A percentile compares a stretch with the other conserved stretches of the same genome.
Conservation (phyloP, 495 filamentous ascomycete species). For the Trichoderma gamsii region DNA sequence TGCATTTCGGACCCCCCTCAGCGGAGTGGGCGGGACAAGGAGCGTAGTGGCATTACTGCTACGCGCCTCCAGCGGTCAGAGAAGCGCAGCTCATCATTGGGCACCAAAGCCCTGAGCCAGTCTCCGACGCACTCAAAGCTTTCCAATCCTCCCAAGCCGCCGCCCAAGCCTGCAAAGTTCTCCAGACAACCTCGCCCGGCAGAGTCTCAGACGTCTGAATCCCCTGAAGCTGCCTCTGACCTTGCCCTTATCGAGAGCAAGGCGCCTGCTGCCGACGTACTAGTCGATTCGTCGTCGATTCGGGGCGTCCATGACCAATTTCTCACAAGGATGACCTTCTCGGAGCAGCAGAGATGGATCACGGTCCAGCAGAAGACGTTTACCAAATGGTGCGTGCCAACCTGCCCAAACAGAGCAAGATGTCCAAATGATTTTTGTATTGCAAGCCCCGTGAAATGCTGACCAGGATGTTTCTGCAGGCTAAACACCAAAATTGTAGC, state of each 20-base stretch:
- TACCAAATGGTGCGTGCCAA: slow-evolving; percentile 74
- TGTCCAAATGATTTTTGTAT: background rate
- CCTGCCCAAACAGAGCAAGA: background rate
- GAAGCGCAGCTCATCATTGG: slow-evolving; percentile 12
- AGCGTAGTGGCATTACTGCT: background rate
- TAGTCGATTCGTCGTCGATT: slow-evolving; percentile 3
- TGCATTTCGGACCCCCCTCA: slow-evolving; percentile 3
- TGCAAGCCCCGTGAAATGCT: slow-evolving; percentile 18
- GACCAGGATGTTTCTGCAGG: slow-evolving; percentile 44
- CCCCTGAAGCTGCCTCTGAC: background rate
- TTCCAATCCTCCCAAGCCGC: slow-evolving; percentile 7
- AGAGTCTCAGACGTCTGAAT: background rate
- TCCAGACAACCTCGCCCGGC: slow-evolving; percentile 7
- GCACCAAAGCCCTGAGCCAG: slow-evolving; percentile 5
- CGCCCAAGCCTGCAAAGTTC: slow-evolving; percentile 11
- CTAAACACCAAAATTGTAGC: slow-evolving; percentile 88
- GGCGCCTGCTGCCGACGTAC: background rate
- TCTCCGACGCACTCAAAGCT: slow-evolving; percentile 10
- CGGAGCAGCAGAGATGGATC: slow-evolving; percentile 82
- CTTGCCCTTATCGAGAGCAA: background rate
- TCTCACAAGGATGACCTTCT: slow-evolving; percentile 46
- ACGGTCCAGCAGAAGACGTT: slow-evolving; percentile 99
- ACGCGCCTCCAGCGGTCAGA: slow-evolving; percentile 10
- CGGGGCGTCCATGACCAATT: slow-evolving; percentile 28
- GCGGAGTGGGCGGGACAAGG: slow-evolving; percentile 12